Percentiles rank a stretch among this genome's conserved stretches.
These are phyloP conservation scores for Sambucus nigra DNA, from an alignment of 129 eudicot species.

Conservation along the genomic window DNA sequence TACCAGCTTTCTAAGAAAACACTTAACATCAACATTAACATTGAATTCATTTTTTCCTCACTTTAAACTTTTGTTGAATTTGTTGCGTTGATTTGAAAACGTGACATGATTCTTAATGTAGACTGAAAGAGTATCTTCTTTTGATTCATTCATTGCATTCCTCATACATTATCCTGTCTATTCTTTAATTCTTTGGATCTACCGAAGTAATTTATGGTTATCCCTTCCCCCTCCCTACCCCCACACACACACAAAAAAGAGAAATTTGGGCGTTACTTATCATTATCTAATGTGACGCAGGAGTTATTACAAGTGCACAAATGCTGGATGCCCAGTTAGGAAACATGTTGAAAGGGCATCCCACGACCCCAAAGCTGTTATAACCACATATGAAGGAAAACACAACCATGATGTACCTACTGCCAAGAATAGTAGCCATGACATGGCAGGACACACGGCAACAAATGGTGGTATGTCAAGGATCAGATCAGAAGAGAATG, in stretches of 20 bases:
- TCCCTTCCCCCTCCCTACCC: neutral
- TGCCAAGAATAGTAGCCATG: slow-evolving; percentile 50
- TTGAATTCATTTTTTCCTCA: too few species aligned
- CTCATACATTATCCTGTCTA: too few species aligned
- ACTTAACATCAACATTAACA: too few species aligned
- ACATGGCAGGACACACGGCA: slow-evolving; percentile 23
- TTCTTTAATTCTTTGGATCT: too few species aligned
- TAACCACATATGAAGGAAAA: slow-evolving; percentile 94
- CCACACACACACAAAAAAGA: neutral
- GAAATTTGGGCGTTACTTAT: neutral
- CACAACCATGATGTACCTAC: slow-evolving; percentile 90
- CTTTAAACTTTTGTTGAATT: too few species aligned
- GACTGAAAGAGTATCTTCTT: too few species aligned
- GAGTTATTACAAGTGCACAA: slow-evolving; percentile 93
- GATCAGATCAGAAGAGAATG: slow-evolving; percentile 39
- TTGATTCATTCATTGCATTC: too few species aligned
- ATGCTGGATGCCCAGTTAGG: slow-evolving; percentile 72
- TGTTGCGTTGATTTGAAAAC: too few species aligned
- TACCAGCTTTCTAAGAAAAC: too few species aligned
- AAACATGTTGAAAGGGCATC: slow-evolving; percentile 94
- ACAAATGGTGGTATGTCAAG: slow-evolving; percentile 27
- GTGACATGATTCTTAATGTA: too few species aligned
- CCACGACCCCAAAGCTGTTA: slow-evolving; percentile 91
- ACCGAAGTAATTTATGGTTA: too few species aligned
- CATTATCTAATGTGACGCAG: slow-evolving; percentile 22